Base-by-base conservation (phyloP, 2,329 filamentous ascomycete genomes). In the Colletotrichum incanum region DNA sequence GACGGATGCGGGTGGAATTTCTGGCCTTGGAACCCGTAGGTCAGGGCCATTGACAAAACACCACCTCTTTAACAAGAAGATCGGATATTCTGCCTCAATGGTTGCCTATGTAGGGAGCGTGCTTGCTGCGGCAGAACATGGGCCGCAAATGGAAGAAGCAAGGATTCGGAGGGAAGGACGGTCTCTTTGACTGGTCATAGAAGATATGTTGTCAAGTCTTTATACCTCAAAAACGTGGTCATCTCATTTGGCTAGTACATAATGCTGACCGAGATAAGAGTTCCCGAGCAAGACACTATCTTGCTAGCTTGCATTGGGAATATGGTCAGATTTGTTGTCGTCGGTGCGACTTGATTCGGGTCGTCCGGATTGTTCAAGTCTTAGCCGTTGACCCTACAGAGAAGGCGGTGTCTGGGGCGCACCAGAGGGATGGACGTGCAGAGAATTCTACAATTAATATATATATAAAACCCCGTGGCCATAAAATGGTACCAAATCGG, bases 291-390 rank as follows among this genome's bases (percentile, higher is more conserved):
- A 50, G 4, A 43, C 9, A n/a, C 5, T 7, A 7, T 26, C 50
- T 58, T 70, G 59, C 16, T 47, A 43, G 34, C n/a, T n/a, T 23
- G 7, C n/a, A 16, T 37, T 1, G 31, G 5, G 3, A 11, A 1
- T 45, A 16, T 39, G 14, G 9, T 37, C 31, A 39, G 28, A 31
- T 54, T 12, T 16, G 11, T 45, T 37, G 49, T 56, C n/a, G 5
- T 20, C 34, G 5, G 39, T 54, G 18, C 50, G 39, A 16, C 28
- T 37, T 50, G 50, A 26, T 5, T n/a, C 26, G 41, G 12, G 60
- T 67, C 5, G n/a, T 39, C 28, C n/a, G 8, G 5, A 62, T 64
- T 64, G 23, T 56, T 56, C 45, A 23, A 37, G 31, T 23, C 18
- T 37, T 23, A 26, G 34, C 31, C 23, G n/a, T 58, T 11, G 18